Evolutionary conservation across 371 early-diverging fungal species (phyloP).

Genomic region (Batkoa obscura): DNA sequence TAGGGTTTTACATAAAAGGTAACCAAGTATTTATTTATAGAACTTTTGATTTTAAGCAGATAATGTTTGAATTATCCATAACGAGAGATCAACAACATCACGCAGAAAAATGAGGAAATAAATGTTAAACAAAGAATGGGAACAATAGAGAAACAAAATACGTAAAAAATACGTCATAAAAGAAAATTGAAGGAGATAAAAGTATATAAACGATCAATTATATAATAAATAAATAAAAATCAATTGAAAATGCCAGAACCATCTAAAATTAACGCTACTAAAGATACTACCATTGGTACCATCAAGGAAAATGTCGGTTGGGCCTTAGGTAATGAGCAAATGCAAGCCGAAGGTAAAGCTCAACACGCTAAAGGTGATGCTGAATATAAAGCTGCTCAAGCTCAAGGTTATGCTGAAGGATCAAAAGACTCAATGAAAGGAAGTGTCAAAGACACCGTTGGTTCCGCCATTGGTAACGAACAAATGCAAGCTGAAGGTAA

Average conservation of each 20-base stretch:
- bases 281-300: conserved; percentile 11
- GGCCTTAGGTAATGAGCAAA: conserved; percentile 8
- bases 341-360: conserved; percentile 11
- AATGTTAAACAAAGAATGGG: no score
- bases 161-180: no score
- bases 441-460: conserved; percentile 18
- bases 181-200: no score
- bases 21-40: no score
- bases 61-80: no score
- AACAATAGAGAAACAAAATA: no score
- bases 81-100: no score
- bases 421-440: conserved; percentile 18
- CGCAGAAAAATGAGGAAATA: no score
- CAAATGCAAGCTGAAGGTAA: conserved; percentile 18
- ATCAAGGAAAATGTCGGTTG: conserved; percentile 14
- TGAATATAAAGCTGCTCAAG: conserved; percentile 10
- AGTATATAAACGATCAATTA: no score
- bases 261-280: conserved; percentile 5
- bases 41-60: no score
- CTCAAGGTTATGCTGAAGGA: conserved; percentile 9
- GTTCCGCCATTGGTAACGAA: conserved; percentile 16
- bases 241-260: neutral
- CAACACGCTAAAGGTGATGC: conserved; percentile 13
- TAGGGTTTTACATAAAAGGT: no score
- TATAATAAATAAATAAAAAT: no score